Base-by-base conservation (phyloP, 768 basidiomycete species). In the Auricularia heimuer region DNA sequence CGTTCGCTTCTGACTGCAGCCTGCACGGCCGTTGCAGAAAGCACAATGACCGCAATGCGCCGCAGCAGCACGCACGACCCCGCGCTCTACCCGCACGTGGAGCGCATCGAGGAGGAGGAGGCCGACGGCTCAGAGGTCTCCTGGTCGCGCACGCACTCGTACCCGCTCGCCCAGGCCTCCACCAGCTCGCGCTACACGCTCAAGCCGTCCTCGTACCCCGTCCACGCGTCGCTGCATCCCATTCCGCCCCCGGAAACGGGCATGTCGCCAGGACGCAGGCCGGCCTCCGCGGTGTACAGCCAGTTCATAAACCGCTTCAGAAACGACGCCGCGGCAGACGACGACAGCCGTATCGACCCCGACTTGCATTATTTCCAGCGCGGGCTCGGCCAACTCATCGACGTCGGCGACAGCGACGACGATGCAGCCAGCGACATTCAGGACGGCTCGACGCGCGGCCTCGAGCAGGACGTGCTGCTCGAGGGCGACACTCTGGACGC, bases 341-440 rank as follows among this genome's bases (percentile, higher is more conserved):
- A 88, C 66, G 88, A 91, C 73, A 82, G 85, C 29, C 82, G 87
- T 65, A 84, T 85, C 69, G 91, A 92, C 72, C 88, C 89, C n/a
- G 90, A 92, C 72, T 86, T 83, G 68, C 87, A 92, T 71, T 91
- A 90, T 74, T 88, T 87, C 73, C 85, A 90, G 71, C 81, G 84
- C 62, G 89, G 88, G 16, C 75, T 88, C 4, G 84, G 82, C 0
- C 85, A 87, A 47, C 81, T 89, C 68, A 81, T 83, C 3, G 81
- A 86, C 68, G 87, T 85, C 54, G 86, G 82, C 34, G 83, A 84
- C 65, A 90, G 86, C 69, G 90, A 92, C 65, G 91, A 93, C 67
- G 90, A 93, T 66, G 85, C 87, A 18, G 54, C 21, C 34, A 14
- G 36, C 62, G 35, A 54, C 34, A 54, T 60, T 29, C 16, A 60